A percentile compares a stretch with the other conserved stretches of the same genome.
Conservation (phyloP, 179 eudicot species). For the Beta corolliflora region DNA sequence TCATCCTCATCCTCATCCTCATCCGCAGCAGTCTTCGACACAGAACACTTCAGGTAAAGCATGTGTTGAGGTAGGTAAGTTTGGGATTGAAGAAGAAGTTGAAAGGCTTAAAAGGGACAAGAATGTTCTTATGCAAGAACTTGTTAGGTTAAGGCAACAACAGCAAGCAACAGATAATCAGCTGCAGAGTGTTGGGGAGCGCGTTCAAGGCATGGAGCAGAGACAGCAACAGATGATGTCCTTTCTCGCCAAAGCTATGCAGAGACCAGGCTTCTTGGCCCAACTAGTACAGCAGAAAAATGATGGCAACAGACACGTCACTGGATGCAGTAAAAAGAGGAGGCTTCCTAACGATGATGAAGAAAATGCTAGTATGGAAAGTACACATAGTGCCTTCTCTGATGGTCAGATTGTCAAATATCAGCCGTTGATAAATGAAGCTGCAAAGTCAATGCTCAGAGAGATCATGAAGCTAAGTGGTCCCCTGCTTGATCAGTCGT, state of each 20-base stretch:
- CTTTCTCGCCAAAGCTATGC: conserved; percentile 52
- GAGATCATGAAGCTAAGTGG: conserved; percentile 49
- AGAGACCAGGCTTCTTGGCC: conserved; percentile 43
- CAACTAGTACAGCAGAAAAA: conserved; percentile 43
- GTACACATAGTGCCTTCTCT: conserved; percentile 17
- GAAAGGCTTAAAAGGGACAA: conserved; percentile 49
- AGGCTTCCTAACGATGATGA: conserved; percentile 41
- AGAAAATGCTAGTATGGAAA: conserved; percentile 25
- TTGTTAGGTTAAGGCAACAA: conserved; percentile 45
- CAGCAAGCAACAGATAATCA: conserved; percentile 47
- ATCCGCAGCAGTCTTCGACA: conserved; percentile 26
- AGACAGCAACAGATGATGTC: conserved; percentile 53
- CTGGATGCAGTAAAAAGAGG: conserved; percentile 42
- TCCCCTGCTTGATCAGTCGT: conserved; percentile 41
- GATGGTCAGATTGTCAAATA: conserved; percentile 53
- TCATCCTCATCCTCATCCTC: conserved; percentile 30
- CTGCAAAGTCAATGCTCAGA: conserved; percentile 58
- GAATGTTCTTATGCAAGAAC: conserved; percentile 47
- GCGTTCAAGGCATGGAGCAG: conserved; percentile 50
- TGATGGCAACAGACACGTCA: conserved; percentile 35
- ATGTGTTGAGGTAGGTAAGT: conserved; percentile 45
- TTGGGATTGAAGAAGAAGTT: conserved; percentile 45
- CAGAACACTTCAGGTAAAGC: conserved; percentile 30
- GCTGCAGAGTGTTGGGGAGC: conserved; percentile 41
- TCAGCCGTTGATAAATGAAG: conserved; percentile 62